Base-by-base conservation (phyloP, 2,329 filamentous ascomycete genomes). In the Cladosporium halotolerans region DNA sequence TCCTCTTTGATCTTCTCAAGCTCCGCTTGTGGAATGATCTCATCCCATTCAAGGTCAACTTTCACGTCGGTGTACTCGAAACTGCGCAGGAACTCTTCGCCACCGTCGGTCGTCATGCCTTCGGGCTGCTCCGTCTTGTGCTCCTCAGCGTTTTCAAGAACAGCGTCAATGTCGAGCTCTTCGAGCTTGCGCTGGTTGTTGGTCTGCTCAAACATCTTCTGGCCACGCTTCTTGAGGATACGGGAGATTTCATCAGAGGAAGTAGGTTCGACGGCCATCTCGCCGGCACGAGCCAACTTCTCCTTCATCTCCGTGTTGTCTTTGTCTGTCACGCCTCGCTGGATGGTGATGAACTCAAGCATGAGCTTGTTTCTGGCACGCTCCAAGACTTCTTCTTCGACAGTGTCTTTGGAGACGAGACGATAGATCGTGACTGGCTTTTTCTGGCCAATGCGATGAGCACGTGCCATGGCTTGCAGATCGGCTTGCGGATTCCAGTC, bases 401-500 rank as follows among this genome's bases (percentile, higher is more conserved):
- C 92, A 0, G 93, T 99, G 70, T 99, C 93, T 70, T 97, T 97
- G 2, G 93, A 96, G 1, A 99, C 92, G 6, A 99, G 79, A 34
- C 95, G 86, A 67, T 97, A 99, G 48, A 99, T 92, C 60, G 88
- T 97, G 60, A 99, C 93, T 6, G 93, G 92, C 58, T 85, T 90
- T 68, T 93, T 96, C 69, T 99, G 93, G 2, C 93, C 93, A 60
- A 99, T 99, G 70, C 93, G 88, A 72, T 99, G 95, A 55, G 95
- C 95, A 71, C 93, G 86, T 55, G 93, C 93, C 93, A 99, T 99
- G 39, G 93, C 93, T 70, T 99, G 93, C 61, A 99, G 75, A 76
- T 99, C 95, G 6, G 93, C 93, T 69, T 99, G 93, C 14, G 93
- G 95, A 62, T 99, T 99, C 93, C 95, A 99, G 66, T 96, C 91